These are phyloP conservation scores for Coelastrella sp. DNA, from an alignment of 139 green algal species.

Conservation along the genomic window DNA sequence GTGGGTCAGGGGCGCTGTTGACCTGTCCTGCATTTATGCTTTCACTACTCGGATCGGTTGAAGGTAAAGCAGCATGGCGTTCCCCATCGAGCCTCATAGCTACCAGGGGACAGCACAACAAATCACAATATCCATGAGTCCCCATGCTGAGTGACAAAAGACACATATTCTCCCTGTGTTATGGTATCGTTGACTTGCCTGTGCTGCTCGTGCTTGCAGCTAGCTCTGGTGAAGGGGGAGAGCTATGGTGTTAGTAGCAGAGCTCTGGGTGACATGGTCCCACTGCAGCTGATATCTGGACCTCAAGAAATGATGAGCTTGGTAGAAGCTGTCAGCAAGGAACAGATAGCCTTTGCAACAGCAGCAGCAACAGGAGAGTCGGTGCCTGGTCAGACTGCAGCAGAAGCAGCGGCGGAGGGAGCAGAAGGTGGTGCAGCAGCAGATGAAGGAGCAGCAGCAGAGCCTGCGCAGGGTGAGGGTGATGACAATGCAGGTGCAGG, in stretches of 20 bases:
- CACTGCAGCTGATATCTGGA: slow-evolving; percentile 56
- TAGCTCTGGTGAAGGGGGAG: slow-evolving; percentile 36
- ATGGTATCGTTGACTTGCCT: too few relatives aligned
- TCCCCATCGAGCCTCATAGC: too few relatives aligned
- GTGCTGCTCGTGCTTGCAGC: neutral
- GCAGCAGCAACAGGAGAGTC: neutral
- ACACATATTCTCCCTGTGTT: too few relatives aligned
- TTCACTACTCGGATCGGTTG: neutral
- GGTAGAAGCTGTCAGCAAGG: slow-evolving; percentile 63
- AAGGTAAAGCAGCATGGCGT: neutral
- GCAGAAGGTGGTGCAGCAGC: neutral
- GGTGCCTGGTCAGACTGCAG: neutral
- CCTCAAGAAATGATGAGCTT: slow-evolving; percentile 68
- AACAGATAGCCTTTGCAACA: slow-evolving; percentile 48
- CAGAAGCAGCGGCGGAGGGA: neutral
- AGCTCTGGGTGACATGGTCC: slow-evolving; percentile 9
- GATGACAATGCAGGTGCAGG: neutral
- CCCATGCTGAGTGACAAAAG: too few relatives aligned
- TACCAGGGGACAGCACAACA: too few relatives aligned
- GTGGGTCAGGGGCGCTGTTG: neutral
- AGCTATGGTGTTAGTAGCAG: slow-evolving; percentile 41
- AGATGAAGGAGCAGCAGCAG: neutral
- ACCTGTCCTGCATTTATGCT: neutral
- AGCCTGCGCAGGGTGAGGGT: neutral
- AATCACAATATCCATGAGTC: too few relatives aligned